Percentiles rank a stretch among this genome's conserved stretches.
These are phyloP conservation scores for Solanum ossicruentum DNA, from an alignment of 257 asterid species.

Conservation along the genomic window DNA sequence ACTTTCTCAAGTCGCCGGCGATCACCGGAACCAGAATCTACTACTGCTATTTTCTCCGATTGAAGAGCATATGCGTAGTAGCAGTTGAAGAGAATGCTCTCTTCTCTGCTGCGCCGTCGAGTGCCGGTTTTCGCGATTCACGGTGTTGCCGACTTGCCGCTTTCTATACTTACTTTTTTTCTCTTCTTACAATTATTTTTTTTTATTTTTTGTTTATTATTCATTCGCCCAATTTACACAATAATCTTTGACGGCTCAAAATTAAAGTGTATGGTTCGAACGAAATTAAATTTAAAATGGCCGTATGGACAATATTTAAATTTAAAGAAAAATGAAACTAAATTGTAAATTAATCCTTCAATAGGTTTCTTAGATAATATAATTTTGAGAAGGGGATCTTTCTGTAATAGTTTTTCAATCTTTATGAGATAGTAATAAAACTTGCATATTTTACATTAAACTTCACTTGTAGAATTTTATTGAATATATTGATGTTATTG, in stretches of 20 bases:
- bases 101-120: constrained; percentile 1
- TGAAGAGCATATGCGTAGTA: not conserved
- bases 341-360: too few relatives aligned
- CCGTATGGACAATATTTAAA: too few relatives aligned
- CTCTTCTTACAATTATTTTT: not conserved
- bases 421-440: too few relatives aligned
- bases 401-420: too few relatives aligned
- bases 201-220: not conserved
- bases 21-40: not conserved
- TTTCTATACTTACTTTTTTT: not conserved
- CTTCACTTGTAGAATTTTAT: too few relatives aligned
- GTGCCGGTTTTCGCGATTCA: constrained; percentile 21
- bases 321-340: too few relatives aligned
- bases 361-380: not conserved
- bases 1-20: constrained; percentile 1
- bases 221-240: not conserved
- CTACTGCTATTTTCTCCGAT: not conserved
- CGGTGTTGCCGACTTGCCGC: constrained; percentile 13
- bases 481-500: too few relatives aligned
- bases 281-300: too few relatives aligned
- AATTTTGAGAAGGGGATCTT: too few relatives aligned
- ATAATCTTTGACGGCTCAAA: not conserved
- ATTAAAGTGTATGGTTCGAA: not conserved
- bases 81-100: not conserved
- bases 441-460: rapidly evolving